A percentile compares a stretch with the other conserved stretches of the same genome.
Evolutionary conservation across 306 rosid species (phyloP).

Genomic region (Echinosophora koreensis): DNA sequence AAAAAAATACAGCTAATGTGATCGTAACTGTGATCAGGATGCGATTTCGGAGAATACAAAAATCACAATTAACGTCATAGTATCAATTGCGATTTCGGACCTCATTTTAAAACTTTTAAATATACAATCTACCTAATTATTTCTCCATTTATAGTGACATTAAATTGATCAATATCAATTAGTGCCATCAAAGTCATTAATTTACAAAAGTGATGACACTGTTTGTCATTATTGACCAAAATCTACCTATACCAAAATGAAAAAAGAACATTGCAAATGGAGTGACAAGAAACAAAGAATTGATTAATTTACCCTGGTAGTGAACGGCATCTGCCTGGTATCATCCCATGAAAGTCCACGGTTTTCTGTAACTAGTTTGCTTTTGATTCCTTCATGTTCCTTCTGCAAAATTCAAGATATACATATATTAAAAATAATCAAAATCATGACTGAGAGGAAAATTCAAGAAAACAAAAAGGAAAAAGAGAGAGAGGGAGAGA

Average conservation of each 20-base stretch:
- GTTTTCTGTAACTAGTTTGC: constrained; percentile 47
- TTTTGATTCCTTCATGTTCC: constrained; percentile 76
- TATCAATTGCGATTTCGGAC: no score
- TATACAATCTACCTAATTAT: no score
- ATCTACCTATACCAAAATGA: neutral
- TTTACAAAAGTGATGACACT: neutral
- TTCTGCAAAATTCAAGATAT: constrained; percentile 49
- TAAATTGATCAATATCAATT: neutral
- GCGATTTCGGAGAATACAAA: no score
- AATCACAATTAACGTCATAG: no score
- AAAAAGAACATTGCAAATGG: neutral
- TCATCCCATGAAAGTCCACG: constrained; percentile 87
- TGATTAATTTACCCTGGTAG: constrained; percentile 56
- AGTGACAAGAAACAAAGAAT: neutral
- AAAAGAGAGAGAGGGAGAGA: neutral
- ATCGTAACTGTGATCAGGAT: no score
- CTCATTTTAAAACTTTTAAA: no score
- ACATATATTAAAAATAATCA: neutral
- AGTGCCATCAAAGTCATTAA: no score
- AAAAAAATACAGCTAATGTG: no score
- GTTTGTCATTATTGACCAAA: neutral
- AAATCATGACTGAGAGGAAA: neutral
- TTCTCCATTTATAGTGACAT: constrained; percentile 1
- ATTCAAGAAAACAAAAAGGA: no score
- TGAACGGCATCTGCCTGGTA: constrained; percentile 75